A percentile compares a stretch with the other conserved stretches of the same genome.
These are phyloP conservation scores for Cryptococcus wingfieldii DNA, from an alignment of 1,284 basidiomycete species.

Conservation along the genomic window DNA sequence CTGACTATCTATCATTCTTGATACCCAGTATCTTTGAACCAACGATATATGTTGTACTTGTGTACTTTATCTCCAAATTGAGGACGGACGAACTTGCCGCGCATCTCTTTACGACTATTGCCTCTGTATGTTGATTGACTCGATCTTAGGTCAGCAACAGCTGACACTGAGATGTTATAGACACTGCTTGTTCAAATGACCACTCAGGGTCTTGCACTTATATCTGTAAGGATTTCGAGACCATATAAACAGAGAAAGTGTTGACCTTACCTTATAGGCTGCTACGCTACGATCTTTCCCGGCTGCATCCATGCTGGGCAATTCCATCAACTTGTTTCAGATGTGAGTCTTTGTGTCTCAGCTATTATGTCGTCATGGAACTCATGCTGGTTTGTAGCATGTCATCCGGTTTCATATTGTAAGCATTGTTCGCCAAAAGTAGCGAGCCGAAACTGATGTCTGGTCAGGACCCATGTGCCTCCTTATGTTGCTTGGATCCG, in stretches of 20 bases:
- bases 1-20: slow-evolving; percentile 46
- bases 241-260: neutral
- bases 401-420: slow-evolving; percentile 42
- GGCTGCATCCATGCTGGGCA: slow-evolving; percentile 44
- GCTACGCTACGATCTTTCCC: slow-evolving; percentile 47
- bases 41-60: slow-evolving; percentile 42
- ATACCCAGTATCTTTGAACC: slow-evolving; percentile 43
- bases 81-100: slow-evolving; percentile 45
- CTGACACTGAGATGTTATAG: slow-evolving; percentile 9
- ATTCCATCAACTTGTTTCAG: slow-evolving; percentile 39
- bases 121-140: slow-evolving; percentile 26
- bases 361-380: neutral
- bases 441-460: neutral
- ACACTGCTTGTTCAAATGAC: slow-evolving; percentile 49
- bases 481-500: slow-evolving; percentile 51
- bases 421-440: slow-evolving; percentile 1
- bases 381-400: slow-evolving; percentile 15
- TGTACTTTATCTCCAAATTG: slow-evolving; percentile 48
- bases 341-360: slow-evolving; percentile 15
- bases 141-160: too few relatives aligned
- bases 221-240: slow-evolving; percentile 30
- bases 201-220: slow-evolving; percentile 47
- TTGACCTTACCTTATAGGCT: slow-evolving; percentile 13
- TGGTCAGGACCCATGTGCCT: slow-evolving; percentile 44
- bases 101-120: slow-evolving; percentile 49